Conservation (phyloP, 768 basidiomycete species). For the Termitomyces sp. region DNA sequence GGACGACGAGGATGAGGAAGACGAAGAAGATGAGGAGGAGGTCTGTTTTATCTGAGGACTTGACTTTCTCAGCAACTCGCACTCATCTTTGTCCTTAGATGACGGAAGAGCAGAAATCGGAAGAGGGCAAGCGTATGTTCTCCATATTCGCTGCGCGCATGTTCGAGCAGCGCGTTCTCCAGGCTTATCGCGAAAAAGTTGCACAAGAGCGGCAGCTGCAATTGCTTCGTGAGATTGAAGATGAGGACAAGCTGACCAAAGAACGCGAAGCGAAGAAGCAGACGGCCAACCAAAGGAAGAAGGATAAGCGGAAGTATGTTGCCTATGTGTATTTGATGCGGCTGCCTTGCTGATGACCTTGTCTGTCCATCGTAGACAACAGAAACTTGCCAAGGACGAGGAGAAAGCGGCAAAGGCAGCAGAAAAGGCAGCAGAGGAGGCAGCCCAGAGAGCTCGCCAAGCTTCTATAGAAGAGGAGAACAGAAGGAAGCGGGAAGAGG, state of each 20-base stretch:
- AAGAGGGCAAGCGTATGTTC: conserved; percentile 99
- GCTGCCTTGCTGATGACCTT: conserved; percentile 1
- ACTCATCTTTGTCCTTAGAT: conserved; percentile 42
- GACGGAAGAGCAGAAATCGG: conserved; percentile 98
- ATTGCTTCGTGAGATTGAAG: conserved; percentile 89
- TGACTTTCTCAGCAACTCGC: conserved; percentile 8
- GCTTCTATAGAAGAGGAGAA: conserved; percentile 75
- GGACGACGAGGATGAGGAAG: conserved; percentile 60
- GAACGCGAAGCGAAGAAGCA: conserved; percentile 92
- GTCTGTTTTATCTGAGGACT: conserved; percentile 21
- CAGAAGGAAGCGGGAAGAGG: conserved; percentile 81
- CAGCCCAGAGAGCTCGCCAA: conserved; percentile 69
- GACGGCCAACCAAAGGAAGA: conserved; percentile 98
- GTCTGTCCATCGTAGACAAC: conserved; percentile 49
- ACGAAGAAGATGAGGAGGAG: conserved; percentile 56
- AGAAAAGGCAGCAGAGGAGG: conserved; percentile 84
- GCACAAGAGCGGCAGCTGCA: conserved; percentile 94
- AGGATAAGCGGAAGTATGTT: conserved; percentile 83
- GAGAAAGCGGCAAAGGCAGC: conserved; percentile 80
- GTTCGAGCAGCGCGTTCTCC: conserved; percentile 98
- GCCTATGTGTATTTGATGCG: conserved; percentile 3
- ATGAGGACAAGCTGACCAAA: conserved; percentile 82
- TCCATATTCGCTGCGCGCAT: conserved; percentile 98
- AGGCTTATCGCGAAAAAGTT: conserved; percentile 94
- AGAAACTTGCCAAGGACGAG: conserved; percentile 91